Percentiles rank a stretch among this genome's conserved stretches.
These are phyloP conservation scores for Phaeolepiota aurea DNA, from an alignment of 768 basidiomycete genomes.

Conservation along the genomic window DNA sequence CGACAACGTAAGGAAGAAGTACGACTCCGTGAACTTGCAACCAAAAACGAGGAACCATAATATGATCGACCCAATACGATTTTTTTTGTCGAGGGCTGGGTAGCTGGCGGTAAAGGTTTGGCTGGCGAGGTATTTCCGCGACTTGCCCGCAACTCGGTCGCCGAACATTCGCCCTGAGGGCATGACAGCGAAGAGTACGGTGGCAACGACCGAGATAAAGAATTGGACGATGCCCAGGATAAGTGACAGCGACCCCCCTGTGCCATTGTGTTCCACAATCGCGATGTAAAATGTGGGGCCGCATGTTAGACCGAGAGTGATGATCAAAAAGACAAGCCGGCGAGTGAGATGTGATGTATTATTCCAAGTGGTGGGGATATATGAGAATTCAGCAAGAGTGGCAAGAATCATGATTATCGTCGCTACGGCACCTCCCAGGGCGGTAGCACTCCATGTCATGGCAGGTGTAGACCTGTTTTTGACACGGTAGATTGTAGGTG, in stretches of 20 bases:
- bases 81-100: slow-evolving; percentile 51
- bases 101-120: slow-evolving; percentile 99
- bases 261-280: slow-evolving; percentile 63
- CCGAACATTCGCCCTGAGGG: slow-evolving; percentile 99
- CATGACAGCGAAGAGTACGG: slow-evolving; percentile 82
- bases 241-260: slow-evolving; percentile 65
- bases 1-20: slow-evolving; percentile 95
- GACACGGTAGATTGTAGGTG: slow-evolving; percentile 73
- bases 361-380: slow-evolving; percentile 98
- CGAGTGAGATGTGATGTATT: slow-evolving; percentile 95
- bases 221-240: slow-evolving; percentile 97
- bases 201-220: slow-evolving; percentile 82
- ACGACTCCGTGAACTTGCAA: slow-evolving; percentile 95
- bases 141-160: slow-evolving; percentile 92
- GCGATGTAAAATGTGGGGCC: slow-evolving; percentile 95
- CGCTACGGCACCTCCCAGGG: slow-evolving; percentile 93
- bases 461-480: slow-evolving; percentile 55
- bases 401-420: slow-evolving; percentile 94
- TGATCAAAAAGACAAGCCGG: slow-evolving; percentile 78
- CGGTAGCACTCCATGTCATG: slow-evolving; percentile 89
- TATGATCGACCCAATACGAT: slow-evolving; percentile 69
- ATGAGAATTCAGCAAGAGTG: slow-evolving; percentile 91
- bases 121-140: slow-evolving; percentile 93
- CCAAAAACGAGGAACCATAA: slow-evolving; percentile 93
- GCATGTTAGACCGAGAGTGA: slow-evolving; percentile 85